Evolutionary conservation across 495 filamentous ascomycete genomes (phyloP).

Genomic region (Neurospora sp.): DNA sequence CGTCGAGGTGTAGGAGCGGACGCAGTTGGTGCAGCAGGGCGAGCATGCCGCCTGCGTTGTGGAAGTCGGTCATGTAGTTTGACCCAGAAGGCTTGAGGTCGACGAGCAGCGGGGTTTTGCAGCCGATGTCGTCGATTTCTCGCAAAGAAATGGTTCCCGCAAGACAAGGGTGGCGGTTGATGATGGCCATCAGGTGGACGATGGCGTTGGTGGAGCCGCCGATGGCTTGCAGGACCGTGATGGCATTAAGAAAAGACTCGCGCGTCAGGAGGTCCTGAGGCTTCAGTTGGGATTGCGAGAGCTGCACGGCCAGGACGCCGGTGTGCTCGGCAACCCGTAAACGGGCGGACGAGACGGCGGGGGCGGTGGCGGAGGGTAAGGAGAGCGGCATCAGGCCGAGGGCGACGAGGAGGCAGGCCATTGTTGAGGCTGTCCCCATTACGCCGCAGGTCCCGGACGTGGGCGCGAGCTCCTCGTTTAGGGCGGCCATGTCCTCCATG

Average conservation of each 20-base stretch:
- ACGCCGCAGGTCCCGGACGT: slow-evolving; percentile 59
- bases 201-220: slow-evolving; percentile 62
- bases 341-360: slow-evolving; percentile 55
- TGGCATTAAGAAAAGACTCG: slow-evolving; percentile 57
- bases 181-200: slow-evolving; percentile 56
- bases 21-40: slow-evolving; percentile 45
- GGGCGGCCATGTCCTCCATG: slow-evolving; percentile 52
- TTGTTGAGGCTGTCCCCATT: slow-evolving; percentile 62
- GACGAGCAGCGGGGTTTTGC: slow-evolving; percentile 48
- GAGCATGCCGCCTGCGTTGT: slow-evolving; percentile 57
- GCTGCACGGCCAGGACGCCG: slow-evolving; percentile 43
- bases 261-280: slow-evolving; percentile 49
- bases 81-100: slow-evolving; percentile 60
- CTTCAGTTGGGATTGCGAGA: slow-evolving; percentile 12
- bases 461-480: slow-evolving; percentile 60
- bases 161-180: slow-evolving; percentile 47
- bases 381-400: slow-evolving; percentile 56
- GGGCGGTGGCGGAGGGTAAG: slow-evolving; percentile 40
- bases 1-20: slow-evolving; percentile 48
- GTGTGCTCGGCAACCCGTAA: slow-evolving; percentile 56
- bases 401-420: slow-evolving; percentile 55
- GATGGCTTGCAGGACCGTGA: slow-evolving; percentile 58
- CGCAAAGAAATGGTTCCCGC: slow-evolving; percentile 43
- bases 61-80: slow-evolving; percentile 66
- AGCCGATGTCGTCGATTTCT: slow-evolving; percentile 52